Evolutionary conservation across 2,329 filamentous ascomycete species (phyloP).

Genomic region (Calonectria pauciramosa): DNA sequence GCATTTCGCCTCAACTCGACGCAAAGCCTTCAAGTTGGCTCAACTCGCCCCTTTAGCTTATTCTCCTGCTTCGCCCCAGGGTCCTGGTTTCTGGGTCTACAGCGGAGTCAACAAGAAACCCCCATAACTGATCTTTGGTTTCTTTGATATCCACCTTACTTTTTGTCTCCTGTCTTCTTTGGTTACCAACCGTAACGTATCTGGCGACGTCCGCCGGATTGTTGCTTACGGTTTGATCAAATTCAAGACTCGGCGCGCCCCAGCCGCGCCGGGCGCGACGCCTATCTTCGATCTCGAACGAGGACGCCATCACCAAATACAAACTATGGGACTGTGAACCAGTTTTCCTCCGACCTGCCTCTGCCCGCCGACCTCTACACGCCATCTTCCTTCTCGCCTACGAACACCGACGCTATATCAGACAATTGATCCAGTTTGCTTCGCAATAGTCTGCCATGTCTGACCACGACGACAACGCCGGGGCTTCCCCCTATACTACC

Average conservation of each 20-base stretch:
- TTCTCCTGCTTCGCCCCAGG: slow-evolving; percentile 88
- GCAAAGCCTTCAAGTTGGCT: slow-evolving; percentile 91
- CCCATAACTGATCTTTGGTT: slow-evolving; percentile 78
- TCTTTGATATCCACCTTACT: slow-evolving; percentile 21
- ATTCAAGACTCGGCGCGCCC: slow-evolving; percentile 52
- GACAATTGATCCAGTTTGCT: slow-evolving; percentile 10
- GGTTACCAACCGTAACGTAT: slow-evolving; percentile 27
- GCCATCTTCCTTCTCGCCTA: slow-evolving; percentile 27
- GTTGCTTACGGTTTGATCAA: slow-evolving; percentile 47
- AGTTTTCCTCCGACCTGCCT: slow-evolving; percentile 45
- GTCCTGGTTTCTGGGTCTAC: slow-evolving; percentile 94
- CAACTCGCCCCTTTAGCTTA: slow-evolving; percentile 79
- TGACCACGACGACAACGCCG: slow-evolving; percentile 71
- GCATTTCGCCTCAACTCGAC: slow-evolving; percentile 44
- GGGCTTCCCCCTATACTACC: slow-evolving; percentile 77
- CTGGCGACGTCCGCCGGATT: slow-evolving; percentile 41
- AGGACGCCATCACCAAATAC: slow-evolving; percentile 32
- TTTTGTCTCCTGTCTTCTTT: slow-evolving; percentile 16
- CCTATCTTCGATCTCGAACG: slow-evolving; percentile 34
- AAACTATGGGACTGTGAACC: slow-evolving; percentile 48
- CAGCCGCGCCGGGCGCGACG: slow-evolving; percentile 53
- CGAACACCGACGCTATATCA: slow-evolving; percentile 19
- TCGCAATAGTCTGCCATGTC: slow-evolving; percentile 68
- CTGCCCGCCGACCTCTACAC: slow-evolving; percentile 12
- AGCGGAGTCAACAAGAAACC: slow-evolving; percentile 97